Evolutionary conservation across 2,329 filamentous ascomycete species (phyloP).

Genomic region (Diaporthe citriasiana): DNA sequence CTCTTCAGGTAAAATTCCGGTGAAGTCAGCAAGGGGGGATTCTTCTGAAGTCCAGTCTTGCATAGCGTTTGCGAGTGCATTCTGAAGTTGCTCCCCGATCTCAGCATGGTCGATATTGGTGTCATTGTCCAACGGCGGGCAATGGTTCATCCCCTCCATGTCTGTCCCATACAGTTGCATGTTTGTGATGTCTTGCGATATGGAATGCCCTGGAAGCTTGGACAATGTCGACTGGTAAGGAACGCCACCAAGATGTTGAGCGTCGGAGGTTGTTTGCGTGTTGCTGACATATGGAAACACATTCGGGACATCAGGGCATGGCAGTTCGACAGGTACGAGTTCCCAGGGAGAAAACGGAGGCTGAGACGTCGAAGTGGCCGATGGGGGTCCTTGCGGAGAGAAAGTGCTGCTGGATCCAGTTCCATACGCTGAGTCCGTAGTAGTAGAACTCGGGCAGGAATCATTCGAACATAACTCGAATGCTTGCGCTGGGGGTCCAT

Average conservation of each 20-base stretch:
- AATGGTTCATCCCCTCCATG: background rate
- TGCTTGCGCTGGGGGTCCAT: rapidly evolving
- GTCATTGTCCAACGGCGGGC: background rate
- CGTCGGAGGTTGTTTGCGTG: background rate
- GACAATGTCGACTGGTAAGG: background rate
- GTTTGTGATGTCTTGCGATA: background rate
- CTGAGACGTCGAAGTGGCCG: too few species aligned
- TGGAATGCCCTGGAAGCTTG: background rate
- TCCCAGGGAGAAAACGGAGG: background rate
- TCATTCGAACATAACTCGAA: background rate
- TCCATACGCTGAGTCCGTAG: background rate
- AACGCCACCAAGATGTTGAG: background rate
- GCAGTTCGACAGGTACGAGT: background rate
- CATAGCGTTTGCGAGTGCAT: too few species aligned
- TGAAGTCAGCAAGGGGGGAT: background rate
- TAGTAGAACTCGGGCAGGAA: background rate
- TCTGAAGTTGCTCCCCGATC: too few species aligned
- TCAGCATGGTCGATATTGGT: background rate
- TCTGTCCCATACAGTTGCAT: background rate
- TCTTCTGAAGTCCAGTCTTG: background rate
- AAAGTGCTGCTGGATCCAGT: background rate
- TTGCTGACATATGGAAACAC: background rate
- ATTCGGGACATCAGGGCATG: too few species aligned
- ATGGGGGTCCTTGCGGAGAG: too few species aligned
- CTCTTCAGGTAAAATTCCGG: too few species aligned